These are phyloP conservation scores for Neoboletus magnificus DNA, from an alignment of 768 basidiomycete genomes.

Conservation along the genomic window DNA sequence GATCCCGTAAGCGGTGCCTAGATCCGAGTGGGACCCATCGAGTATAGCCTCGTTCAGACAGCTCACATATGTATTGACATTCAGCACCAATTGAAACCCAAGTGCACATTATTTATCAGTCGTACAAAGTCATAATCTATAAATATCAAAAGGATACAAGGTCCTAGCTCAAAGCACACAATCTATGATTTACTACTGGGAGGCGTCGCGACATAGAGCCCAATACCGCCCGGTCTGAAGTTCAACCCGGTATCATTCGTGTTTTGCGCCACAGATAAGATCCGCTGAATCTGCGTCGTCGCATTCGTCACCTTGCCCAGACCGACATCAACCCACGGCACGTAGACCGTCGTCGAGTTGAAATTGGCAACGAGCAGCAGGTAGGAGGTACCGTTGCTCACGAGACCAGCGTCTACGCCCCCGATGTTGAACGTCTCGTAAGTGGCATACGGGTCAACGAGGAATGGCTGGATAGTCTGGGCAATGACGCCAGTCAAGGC, in stretches of 20 bases:
- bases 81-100: neutral
- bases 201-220: conserved; percentile 21
- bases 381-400: conserved; percentile 22
- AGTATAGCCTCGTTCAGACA: no score
- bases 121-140: neutral
- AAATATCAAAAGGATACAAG: neutral
- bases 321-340: conserved; percentile 21
- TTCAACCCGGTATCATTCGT: conserved; percentile 23
- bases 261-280: conserved; percentile 10
- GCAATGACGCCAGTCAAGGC: conserved; percentile 5
- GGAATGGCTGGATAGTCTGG: conserved; percentile 18
- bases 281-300: conserved; percentile 17
- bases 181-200: neutral
- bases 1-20: no score
- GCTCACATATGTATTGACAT: neutral
- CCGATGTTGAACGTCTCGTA: conserved; percentile 2
- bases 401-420: conserved; percentile 25
- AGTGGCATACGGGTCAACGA: conserved; percentile 11
- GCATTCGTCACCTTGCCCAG: conserved; percentile 11
- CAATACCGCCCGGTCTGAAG: conserved; percentile 14
- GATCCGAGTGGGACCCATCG: no score
- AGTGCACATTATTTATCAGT: neutral
- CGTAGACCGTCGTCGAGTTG: neutral
- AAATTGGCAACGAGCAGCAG: conserved; percentile 22
- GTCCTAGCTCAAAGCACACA: no score